These are phyloP conservation scores for Vitis hybrid DNA, from an alignment of 177 flowering plant genomes.

Conservation along the genomic window DNA sequence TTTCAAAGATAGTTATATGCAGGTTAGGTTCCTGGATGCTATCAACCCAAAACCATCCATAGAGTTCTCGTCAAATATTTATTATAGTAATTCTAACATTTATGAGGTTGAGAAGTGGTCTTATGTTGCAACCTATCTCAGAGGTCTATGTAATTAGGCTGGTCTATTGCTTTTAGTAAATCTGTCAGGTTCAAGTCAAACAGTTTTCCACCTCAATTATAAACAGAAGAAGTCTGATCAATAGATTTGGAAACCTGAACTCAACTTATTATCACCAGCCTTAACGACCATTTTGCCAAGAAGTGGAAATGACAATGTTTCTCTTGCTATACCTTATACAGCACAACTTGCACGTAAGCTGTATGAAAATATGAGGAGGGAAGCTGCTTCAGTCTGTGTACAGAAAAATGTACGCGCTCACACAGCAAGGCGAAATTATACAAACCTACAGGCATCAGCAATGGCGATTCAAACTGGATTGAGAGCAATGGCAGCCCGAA, in stretches of 20 bases:
- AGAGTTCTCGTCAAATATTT: background rate
- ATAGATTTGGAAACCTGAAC: background rate
- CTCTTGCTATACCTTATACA: conserved; percentile 21
- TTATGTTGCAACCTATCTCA: too few species aligned
- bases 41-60: background rate
- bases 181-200: background rate
- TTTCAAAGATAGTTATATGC: background rate
- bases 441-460: conserved; percentile 47
- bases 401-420: conserved; percentile 65
- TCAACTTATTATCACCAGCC: background rate
- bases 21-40: background rate
- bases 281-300: background rate
- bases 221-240: background rate
- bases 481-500: conserved; percentile 76
- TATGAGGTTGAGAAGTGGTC: background rate
- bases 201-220: background rate
- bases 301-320: background rate
- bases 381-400: conserved; percentile 68
- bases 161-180: background rate
- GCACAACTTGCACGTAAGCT: conserved; percentile 69
- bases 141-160: too few species aligned
- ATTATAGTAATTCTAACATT: background rate
- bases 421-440: conserved; percentile 52
- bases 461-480: conserved; percentile 69
- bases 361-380: conserved; percentile 65